Evolutionary conservation across 2,329 filamentous ascomycete species (phyloP), one percentile per base, ranked within the genome.

Genomic region (Pestalotiopsis fici): DNA sequence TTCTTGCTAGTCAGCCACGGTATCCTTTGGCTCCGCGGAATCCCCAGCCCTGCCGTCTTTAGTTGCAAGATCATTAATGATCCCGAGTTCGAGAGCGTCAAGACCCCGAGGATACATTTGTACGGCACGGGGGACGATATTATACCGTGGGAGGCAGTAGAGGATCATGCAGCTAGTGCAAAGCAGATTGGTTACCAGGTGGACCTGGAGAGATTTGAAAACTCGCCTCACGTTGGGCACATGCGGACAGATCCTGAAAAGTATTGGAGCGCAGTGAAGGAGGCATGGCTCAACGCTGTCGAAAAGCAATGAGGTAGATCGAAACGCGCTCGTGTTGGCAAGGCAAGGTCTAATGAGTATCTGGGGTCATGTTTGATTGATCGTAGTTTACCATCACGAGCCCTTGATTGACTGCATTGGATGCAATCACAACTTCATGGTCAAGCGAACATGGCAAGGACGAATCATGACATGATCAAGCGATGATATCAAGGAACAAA

Each of bases 191-290:
- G 88, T 0, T 90, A 85, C 70, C 73, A 74, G 25, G 83, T 85
- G 1, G 78, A 82, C 1, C 78, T 81, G 23, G 85, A 87, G 67
- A 72, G 84, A 35, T 91, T 91, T 69, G 82, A 87, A 62, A 85
- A 83, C 3, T 88, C 85, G 62, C 78, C 83, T 1, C 89, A 92
- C 75, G 89, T 90, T 21, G 87, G 86, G 1, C 88, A 91, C 73
- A 85, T 91, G 79, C 80, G 85, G 21, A 78, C 83, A 75, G 83
- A 89, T 66, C 83, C 85, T 1, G 82, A 82, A 37, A 80, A 84
- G 74, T 92, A 91, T 73, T 91, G 89, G 89, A 73, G 23, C 35
- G 25, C 61, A 18, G 28, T 64, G 9, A 64, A 35, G 28, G 61
- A 55, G 23, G 23, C 61, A 21, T 64, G 61, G 61, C 11, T 11